These are phyloP conservation scores for Nicotiana obtusifolia DNA, from an alignment of 257 asterid species.

Conservation along the genomic window DNA sequence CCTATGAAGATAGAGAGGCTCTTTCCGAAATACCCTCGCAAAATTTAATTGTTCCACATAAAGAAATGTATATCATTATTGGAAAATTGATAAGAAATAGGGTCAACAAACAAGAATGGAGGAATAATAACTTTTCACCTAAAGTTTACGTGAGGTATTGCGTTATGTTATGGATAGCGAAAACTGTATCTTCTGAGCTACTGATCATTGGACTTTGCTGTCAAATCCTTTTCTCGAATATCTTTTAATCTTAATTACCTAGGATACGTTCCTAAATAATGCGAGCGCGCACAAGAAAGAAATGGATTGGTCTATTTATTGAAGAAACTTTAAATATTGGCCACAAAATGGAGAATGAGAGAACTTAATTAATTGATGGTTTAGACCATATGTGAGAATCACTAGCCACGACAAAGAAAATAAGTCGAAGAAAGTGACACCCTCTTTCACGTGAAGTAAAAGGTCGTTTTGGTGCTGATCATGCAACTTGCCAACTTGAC, in stretches of 20 bases:
- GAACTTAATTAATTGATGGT: background rate
- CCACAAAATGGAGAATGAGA: background rate
- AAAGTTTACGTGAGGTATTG: background rate
- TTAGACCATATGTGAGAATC: slow-evolving; percentile 11
- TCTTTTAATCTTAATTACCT: no score
- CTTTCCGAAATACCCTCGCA: no score
- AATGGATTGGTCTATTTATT: background rate
- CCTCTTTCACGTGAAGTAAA: slow-evolving; percentile 4
- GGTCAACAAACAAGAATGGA: no score
- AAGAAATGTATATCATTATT: no score
- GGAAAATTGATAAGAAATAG: no score
- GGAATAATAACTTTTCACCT: background rate
- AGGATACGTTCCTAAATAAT: no score
- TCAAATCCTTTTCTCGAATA: slow-evolving; percentile 5
- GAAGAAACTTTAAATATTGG: background rate
- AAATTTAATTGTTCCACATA: no score
- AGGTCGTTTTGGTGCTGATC: slow-evolving; percentile 9
- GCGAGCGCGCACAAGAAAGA: background rate
- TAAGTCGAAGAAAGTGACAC: slow-evolving; percentile 12
- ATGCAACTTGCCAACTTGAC: slow-evolving; percentile 25
- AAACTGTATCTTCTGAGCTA: background rate
- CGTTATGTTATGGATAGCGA: background rate
- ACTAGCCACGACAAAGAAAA: background rate
- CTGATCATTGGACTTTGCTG: background rate
- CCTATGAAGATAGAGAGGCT: no score